Conservation (phyloP, 179 eudicot species). For the Heliamphora ciliata region DNA sequence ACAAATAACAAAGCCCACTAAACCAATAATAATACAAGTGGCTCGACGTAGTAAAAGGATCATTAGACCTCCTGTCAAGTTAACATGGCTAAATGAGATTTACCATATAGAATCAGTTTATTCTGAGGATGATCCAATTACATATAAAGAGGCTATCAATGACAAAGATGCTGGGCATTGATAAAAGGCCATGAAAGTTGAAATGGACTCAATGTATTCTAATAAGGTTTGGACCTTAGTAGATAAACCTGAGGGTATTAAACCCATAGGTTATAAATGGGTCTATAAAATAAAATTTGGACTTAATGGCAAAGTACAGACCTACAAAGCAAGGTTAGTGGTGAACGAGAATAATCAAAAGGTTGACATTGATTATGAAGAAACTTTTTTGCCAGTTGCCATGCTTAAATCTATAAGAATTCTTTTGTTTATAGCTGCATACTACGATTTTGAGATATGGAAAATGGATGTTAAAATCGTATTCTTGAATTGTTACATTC, state of each 20-base stretch:
- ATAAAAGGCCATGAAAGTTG: neutral
- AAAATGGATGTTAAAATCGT: neutral
- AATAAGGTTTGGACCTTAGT: neutral
- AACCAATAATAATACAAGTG: neutral
- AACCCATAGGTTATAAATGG: neutral
- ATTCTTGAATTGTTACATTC: neutral
- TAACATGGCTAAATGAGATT: neutral
- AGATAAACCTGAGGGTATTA: conserved; percentile 4
- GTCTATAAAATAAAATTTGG: neutral
- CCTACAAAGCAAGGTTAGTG: neutral
- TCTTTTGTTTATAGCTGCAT: neutral
- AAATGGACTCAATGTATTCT: conserved; percentile 1
- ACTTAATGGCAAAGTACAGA: neutral
- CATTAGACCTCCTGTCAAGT: neutral
- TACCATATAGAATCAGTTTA: neutral
- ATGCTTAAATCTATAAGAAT: neutral
- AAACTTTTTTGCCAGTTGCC: neutral
- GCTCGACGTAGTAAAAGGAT: neutral
- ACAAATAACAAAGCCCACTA: neutral
- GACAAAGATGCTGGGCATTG: neutral
- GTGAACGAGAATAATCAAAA: neutral
- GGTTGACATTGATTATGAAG: neutral
- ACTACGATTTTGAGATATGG: neutral
- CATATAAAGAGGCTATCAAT: neutral
- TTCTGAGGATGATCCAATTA: neutral